Base-by-base conservation (phyloP, 2,329 filamentous ascomycete species). In the Exutisphaerella laricina region DNA sequence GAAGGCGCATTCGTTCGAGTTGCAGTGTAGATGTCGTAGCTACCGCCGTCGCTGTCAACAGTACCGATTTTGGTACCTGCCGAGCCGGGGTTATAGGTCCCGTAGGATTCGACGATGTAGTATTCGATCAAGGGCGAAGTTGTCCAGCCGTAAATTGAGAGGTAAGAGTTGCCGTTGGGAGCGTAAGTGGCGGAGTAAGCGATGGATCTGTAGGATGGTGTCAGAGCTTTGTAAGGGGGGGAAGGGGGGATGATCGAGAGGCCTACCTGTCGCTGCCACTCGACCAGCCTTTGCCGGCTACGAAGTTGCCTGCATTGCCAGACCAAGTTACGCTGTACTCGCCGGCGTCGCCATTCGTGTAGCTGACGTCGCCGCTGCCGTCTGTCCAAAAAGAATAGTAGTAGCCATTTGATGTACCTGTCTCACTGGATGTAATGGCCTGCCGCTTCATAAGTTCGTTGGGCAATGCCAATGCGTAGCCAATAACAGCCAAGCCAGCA, bases 331-430 rank as follows among this genome's bases (percentile, higher is more conserved):
- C 13, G 35, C 18, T 38, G 16, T 38, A 38, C 7, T 16, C 16
- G 13, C 42, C 42, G 3, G 13, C 42, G 4, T 21, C 59, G 14
- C 68, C 71, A 61, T 79, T 80, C 56, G 70, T 75, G 66, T 80
- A 80, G 28, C 65, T 72, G 5, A 74, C 72, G 30, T 63, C 57
- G 26, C 65, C 69, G n/a, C 61, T 66, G 21, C 72, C 71, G 46
- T 80, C 76, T 42, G 71, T 77, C 75, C 75, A 81, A 67, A 70
- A 79, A 6, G 73, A 77, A 62, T 75, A 80, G 67, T 73, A 80
- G 66, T 70, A 80, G 41, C 76, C 76, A 54, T 77, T 72, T 64
- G 74, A 66, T 5, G 67, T 73, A 36, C 76, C 77, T 2, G 35
- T 61, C 50, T 67, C 73, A 40, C 66, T 58, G 20, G 74, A 74